Evolutionary conservation across 2,329 filamentous ascomycete genomes (phyloP), one percentile per base, ranked within the genome.

Genomic region (Parastagonospora avenae): DNA sequence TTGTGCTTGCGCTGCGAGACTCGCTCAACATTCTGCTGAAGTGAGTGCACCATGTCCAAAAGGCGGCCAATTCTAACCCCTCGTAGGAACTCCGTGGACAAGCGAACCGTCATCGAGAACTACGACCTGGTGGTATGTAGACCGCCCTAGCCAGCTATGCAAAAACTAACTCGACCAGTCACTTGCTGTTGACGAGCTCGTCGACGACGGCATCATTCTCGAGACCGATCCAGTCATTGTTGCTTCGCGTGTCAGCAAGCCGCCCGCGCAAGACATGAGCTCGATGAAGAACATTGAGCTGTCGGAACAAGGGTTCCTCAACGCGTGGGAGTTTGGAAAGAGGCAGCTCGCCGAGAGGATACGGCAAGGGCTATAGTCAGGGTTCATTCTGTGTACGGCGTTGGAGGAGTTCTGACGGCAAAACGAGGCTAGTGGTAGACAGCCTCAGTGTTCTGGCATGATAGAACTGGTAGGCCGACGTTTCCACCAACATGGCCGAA

Each of bases 91-190:
- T 91, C 91, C 30, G 92, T 95, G 43, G 94, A 99, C 80, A 97
- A 97, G 83, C 88, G 94, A 62, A 97, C 94, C 50, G 92, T 97
- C 62, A 88, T 97, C 70, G 94, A 99, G 78, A 97, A 97, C 83
- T 99, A 97, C 81, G 94, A 97, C 76, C 84, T 97, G 16, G 90
- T 97, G 55, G 70, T 73, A 66, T 30, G 71, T 62, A 33, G n/a
- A 14, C 10, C 14, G 4, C 2, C 12, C 16, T 44, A 6, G 16
- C 8, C 11, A 29, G 8, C 4, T n/a, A 11, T 9, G 96, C 64
- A 67, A 94, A 82, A 92, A 96, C 67, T 70, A 94, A 82, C 92
- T 94, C 74, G 81, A 93, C 19, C 89, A 97, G 56, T 90, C 92
- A 11, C 85, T 99, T 46, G 91, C 92, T 38, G 90, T 99, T 59